phyloP scores from a whole-genome alignment of 2,329 filamentous ascomycete genomes.

The Emmonsia crescens region DNA sequence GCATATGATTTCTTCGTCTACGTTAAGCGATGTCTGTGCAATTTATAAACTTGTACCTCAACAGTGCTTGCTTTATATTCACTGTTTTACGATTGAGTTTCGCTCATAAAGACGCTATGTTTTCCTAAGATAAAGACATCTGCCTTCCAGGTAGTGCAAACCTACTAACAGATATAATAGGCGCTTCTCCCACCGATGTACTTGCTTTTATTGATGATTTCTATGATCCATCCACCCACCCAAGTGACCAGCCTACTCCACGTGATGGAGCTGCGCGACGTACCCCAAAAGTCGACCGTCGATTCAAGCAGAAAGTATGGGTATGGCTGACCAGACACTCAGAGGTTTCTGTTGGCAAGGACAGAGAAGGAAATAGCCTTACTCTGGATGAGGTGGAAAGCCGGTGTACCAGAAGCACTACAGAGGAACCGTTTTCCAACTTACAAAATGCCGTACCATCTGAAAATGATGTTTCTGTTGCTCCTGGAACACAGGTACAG shows the following conservation, averaged over 20 bases:
- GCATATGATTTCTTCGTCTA: too few relatives aligned
- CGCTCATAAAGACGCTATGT: background rate
- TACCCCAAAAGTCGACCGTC: constrained; percentile 33
- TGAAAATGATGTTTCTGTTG: background rate
- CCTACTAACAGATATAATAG: constrained; percentile 19
- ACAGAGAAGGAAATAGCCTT: constrained; percentile 31
- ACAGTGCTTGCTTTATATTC: background rate
- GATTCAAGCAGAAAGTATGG: constrained; percentile 46
- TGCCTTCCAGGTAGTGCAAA: background rate
- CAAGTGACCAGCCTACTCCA: background rate
- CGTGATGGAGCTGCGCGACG: background rate
- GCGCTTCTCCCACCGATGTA: constrained; percentile 27
- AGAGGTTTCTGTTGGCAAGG: constrained; percentile 42
- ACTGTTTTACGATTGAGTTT: background rate
- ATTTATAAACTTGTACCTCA: background rate
- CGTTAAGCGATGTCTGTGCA: background rate
- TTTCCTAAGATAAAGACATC: background rate
- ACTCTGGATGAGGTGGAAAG: constrained; percentile 32
- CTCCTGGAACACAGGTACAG: background rate
- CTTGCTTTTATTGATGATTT: constrained; percentile 26
- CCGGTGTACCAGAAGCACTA: constrained; percentile 1
- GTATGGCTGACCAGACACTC: constrained; percentile 45
- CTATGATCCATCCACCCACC: constrained; percentile 20
- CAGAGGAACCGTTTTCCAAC: background rate
- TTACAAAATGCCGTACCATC: background rate